These are phyloP conservation scores for Neurospora sp. DNA, from an alignment of 2,329 filamentous ascomycete species.

Conservation along the genomic window DNA sequence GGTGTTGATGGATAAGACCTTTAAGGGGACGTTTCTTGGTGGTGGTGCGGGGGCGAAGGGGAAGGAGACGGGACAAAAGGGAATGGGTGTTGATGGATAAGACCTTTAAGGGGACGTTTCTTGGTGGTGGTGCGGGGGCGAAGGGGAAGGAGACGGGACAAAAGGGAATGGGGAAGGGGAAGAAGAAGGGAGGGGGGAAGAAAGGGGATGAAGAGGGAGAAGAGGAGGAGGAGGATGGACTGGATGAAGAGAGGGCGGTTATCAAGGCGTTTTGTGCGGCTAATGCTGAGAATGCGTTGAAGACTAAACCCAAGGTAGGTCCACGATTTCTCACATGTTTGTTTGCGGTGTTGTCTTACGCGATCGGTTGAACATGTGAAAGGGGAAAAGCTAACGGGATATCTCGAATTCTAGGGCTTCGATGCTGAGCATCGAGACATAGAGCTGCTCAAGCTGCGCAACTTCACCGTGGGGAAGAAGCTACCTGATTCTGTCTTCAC, in stretches of 20 bases:
- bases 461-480: constrained; percentile 63
- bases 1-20: constrained; percentile 49
- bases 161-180: not conserved
- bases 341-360: not conserved
- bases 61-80: not conserved
- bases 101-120: constrained; percentile 53
- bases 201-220: constrained; percentile 26
- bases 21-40: constrained; percentile 58
- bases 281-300: constrained; percentile 68
- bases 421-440: constrained; percentile 67
- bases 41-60: constrained; percentile 23
- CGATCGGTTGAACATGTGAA: not conserved
- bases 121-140: constrained; percentile 36
- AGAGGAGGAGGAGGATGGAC: constrained; percentile 25
- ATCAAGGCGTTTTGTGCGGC: constrained; percentile 59
- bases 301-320: constrained; percentile 72
- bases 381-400: not conserved
- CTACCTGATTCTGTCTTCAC: constrained; percentile 58
- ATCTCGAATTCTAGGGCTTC: constrained; percentile 41
- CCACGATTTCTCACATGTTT: constrained; percentile 14
- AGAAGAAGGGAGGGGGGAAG: not conserved
- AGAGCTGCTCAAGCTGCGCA: constrained; percentile 68
- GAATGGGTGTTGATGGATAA: constrained; percentile 47
- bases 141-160: not conserved
- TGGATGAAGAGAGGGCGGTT: constrained; percentile 43